Base-by-base conservation (phyloP, 2,329 filamentous ascomycete species). In the Epichloe scottii region DNA sequence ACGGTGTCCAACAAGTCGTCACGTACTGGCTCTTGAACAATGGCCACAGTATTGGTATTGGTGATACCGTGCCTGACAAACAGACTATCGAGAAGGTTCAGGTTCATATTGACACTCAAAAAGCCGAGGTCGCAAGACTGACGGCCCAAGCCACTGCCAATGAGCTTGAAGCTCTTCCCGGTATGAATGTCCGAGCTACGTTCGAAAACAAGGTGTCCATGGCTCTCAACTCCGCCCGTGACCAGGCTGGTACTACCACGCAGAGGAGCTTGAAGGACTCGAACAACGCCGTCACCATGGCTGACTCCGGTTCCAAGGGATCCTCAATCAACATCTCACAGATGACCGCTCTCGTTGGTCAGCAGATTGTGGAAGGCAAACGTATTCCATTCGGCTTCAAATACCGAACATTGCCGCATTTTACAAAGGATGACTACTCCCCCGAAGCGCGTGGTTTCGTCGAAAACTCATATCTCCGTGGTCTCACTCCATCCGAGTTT, bases 341-440 rank as follows among this genome's bases (percentile, higher is more conserved):
- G 70, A 98, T 99, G 93, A 94, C 90, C 55, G 93, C 93, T 26
- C 80, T 97, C 57, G 94, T 99, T 54, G 93, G 94, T 58, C 93
- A 98, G 67, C 94, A 98, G 67, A 95, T 94, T 57, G 89, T 98
- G 8, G 93, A 98, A 72, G 94, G 93, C 62, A 95, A 95, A 71
- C 93, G 93, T 75, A 95, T 98, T 73, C 93, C 93, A 1, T 98
- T 96, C 63, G 93, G 94, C 21, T 98, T 98, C 81, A 96, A 97
- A 67, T 97, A 98, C 67, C 84, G 93, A 49, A 95, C 93, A 0
- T 73, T 98, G 53, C 93, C 93, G 3, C 93, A 98, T 69, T 98
- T 98, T 70, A 95, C 93, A 57, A 98, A 98, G 74, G 94, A 98
- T 61, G 94, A 98, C 67, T 98, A 97, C 68, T 97, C 91, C 19